These are phyloP conservation scores for Pseudonitzschia pungens DNA, from an alignment of 108 stramenopile species.

Conservation along the genomic window DNA sequence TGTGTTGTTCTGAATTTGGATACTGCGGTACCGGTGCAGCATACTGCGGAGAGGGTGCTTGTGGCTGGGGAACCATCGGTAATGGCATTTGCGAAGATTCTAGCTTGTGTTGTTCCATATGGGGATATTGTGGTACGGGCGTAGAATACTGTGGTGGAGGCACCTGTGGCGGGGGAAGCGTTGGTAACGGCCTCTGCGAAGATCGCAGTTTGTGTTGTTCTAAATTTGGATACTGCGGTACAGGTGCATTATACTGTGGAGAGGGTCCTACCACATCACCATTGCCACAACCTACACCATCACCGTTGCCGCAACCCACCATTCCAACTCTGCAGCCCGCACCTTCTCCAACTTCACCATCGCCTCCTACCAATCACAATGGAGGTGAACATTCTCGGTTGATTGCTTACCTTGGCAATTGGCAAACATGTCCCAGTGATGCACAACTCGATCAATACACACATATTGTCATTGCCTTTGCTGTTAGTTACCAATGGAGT, in stretches of 20 bases:
- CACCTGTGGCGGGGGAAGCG: slow-evolving; percentile 5
- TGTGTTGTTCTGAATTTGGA: slow-evolving; percentile 46
- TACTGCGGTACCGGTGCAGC: slow-evolving; percentile 37
- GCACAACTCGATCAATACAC: slow-evolving; percentile 49
- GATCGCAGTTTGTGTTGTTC: slow-evolving; percentile 30
- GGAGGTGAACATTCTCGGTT: slow-evolving; percentile 12
- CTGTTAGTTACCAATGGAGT: slow-evolving; percentile 52
- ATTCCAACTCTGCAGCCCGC: too few species aligned
- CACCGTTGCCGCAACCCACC: background rate
- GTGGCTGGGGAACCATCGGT: background rate
- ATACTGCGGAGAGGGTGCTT: slow-evolving; percentile 27
- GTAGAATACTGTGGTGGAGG: slow-evolving; percentile 6
- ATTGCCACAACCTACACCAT: slow-evolving; percentile 20
- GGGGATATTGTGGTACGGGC: slow-evolving; percentile 42
- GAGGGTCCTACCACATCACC: slow-evolving; percentile 28
- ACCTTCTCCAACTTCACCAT: background rate
- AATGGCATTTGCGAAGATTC: slow-evolving; percentile 6
- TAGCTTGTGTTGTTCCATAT: slow-evolving; percentile 34
- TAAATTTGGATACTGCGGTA: slow-evolving; percentile 50
- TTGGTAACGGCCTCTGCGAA: slow-evolving; percentile 16
- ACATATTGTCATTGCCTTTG: slow-evolving; percentile 59
- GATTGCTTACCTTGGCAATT: slow-evolving; percentile 65
- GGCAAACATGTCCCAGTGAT: slow-evolving; percentile 58
- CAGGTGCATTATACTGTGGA: slow-evolving; percentile 21
- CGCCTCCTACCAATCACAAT: background rate